These are phyloP conservation scores for Tolypocladium album DNA, from an alignment of 2,329 filamentous ascomycete species.

Conservation along the genomic window DNA sequence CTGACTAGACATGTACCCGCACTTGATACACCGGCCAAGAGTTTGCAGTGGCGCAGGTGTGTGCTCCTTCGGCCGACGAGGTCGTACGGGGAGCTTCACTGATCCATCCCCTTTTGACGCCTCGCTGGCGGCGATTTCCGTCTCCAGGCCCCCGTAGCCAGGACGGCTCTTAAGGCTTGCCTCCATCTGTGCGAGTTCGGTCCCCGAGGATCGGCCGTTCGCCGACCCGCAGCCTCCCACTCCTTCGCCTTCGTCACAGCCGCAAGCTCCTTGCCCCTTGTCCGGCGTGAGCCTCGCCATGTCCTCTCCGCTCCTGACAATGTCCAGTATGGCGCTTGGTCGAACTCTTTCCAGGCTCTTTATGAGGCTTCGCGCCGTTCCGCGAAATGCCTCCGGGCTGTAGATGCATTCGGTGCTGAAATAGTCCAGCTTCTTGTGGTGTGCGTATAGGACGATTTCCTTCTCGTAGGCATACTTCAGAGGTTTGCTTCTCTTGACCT, in stretches of 20 bases:
- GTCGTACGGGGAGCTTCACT: slow-evolving; percentile 24
- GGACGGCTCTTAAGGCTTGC: slow-evolving; percentile 23
- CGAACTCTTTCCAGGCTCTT: slow-evolving; percentile 91
- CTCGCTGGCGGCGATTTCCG: slow-evolving; percentile 18
- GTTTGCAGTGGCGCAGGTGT: slow-evolving; percentile 47
- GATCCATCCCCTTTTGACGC: slow-evolving; percentile 11
- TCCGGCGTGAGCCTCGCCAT: slow-evolving; percentile 65
- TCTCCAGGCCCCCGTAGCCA: slow-evolving; percentile 15
- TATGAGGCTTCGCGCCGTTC: slow-evolving; percentile 81
- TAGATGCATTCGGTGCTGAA: slow-evolving; percentile 99
- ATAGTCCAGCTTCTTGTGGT: slow-evolving; percentile 94
- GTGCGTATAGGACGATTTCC: slow-evolving; percentile 94
- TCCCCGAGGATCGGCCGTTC: slow-evolving; percentile 55
- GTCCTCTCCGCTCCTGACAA: slow-evolving; percentile 89
- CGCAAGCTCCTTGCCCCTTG: slow-evolving; percentile 23
- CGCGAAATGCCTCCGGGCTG: slow-evolving; percentile 91
- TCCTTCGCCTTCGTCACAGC: slow-evolving; percentile 25
- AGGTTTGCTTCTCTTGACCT: slow-evolving; percentile 91
- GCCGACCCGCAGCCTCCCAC: slow-evolving; percentile 59
- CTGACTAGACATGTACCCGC: slow-evolving; percentile 94
- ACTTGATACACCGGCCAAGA: slow-evolving; percentile 73
- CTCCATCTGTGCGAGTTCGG: slow-evolving; percentile 78
- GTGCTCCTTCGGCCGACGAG: slow-evolving; percentile 15
- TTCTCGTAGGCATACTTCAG: slow-evolving; percentile 98
- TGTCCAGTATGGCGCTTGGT: slow-evolving; percentile 88